Percentiles rank a stretch among this genome's conserved stretches.
These are phyloP conservation scores for Fraxinus sp. DNA, from an alignment of 305 asterid species.

Conservation along the genomic window DNA sequence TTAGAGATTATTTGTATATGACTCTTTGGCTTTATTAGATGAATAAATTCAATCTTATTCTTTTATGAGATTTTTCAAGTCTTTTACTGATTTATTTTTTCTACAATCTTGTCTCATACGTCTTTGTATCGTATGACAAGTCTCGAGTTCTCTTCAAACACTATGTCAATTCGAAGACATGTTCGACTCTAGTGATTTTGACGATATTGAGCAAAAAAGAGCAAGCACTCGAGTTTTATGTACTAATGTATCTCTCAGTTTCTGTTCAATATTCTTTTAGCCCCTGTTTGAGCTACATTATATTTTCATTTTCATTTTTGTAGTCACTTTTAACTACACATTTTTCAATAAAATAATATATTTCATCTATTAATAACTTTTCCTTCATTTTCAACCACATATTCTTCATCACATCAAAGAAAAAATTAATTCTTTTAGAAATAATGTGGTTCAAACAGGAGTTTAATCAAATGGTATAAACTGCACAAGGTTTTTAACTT, in stretches of 20 bases:
- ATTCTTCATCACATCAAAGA: no score
- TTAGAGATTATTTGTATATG: not conserved
- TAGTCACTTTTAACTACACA: no score
- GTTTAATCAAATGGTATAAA: not conserved
- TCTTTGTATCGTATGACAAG: not conserved
- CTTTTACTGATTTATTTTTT: not conserved
- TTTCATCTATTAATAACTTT: no score
- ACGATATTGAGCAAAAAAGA: not conserved
- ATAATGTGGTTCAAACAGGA: no score
- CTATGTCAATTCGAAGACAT: not conserved
- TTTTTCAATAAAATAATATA: no score
- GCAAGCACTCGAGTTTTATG: not conserved
- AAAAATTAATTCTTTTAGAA: no score
- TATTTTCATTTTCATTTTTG: no score
- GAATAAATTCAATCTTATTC: slow-evolving; percentile 22
- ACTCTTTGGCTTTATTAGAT: not conserved
- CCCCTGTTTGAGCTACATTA: no score
- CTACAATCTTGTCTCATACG: no score
- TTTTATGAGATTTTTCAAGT: not conserved
- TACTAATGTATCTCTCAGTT: not conserved
- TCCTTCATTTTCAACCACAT: no score
- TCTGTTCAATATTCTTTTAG: not conserved
- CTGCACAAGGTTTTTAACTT: not conserved
- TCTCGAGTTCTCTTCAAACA: not conserved
- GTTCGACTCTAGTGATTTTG: not conserved